These are phyloP conservation scores for Epichloe aotearoae DNA, from an alignment of 2,329 filamentous ascomycete species.

Conservation along the genomic window DNA sequence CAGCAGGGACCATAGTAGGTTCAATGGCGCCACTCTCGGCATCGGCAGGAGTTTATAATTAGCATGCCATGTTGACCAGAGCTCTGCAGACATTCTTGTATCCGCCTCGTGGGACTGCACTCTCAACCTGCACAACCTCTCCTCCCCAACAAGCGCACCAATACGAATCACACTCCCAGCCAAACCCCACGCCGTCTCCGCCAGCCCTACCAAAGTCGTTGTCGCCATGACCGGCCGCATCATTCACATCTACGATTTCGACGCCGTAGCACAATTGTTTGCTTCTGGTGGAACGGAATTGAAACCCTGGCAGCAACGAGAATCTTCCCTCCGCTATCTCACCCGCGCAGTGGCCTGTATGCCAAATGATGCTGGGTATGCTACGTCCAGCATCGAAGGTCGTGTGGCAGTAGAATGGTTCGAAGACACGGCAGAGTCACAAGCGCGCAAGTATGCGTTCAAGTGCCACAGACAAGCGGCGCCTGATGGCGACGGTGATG, in stretches of 20 bases:
- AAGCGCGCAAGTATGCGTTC: slow-evolving; percentile 93
- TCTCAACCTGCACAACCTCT: slow-evolving; percentile 67
- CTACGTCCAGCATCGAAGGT: slow-evolving; percentile 84
- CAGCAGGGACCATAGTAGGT: slow-evolving; percentile 54
- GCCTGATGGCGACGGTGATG: slow-evolving; percentile 51
- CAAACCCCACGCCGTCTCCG: slow-evolving; percentile 80
- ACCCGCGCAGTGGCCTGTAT: slow-evolving; percentile 89
- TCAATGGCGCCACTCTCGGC: background rate
- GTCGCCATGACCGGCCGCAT: slow-evolving; percentile 90
- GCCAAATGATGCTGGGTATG: slow-evolving; percentile 92
- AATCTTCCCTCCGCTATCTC: slow-evolving; percentile 92
- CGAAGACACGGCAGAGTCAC: slow-evolving; percentile 73
- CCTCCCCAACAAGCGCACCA: slow-evolving; percentile 36
- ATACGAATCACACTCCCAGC: slow-evolving; percentile 59
- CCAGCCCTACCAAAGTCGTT: slow-evolving; percentile 68
- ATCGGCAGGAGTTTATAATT: background rate
- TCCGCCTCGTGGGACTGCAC: slow-evolving; percentile 92
- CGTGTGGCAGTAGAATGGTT: slow-evolving; percentile 97
- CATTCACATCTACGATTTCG: slow-evolving; percentile 89
- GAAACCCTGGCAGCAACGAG: slow-evolving; percentile 82
- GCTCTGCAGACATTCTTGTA: slow-evolving; percentile 51
- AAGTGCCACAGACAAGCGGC: slow-evolving; percentile 84
- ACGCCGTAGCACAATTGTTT: slow-evolving; percentile 46
- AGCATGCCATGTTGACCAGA: background rate
- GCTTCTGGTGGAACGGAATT: slow-evolving; percentile 32